Evolutionary conservation across 2,329 filamentous ascomycete genomes (phyloP), one percentile per base, ranked within the genome.

Genomic region (Penicillium thymicola): DNA sequence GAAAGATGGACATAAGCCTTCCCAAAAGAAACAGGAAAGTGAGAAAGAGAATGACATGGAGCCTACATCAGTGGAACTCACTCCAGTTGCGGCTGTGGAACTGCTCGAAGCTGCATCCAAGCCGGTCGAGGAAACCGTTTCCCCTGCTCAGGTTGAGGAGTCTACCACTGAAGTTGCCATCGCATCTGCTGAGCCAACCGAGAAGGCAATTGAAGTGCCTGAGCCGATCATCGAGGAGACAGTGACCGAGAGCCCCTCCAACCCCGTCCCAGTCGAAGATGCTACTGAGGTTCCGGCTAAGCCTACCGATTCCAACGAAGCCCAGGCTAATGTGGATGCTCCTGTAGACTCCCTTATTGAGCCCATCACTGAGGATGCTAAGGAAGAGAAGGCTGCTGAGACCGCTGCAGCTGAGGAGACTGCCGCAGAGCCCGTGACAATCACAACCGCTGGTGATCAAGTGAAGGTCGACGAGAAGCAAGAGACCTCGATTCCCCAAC

Each of bases 31-130:
- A 16, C 54, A 57, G 16, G 61, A 65, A 21, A 59, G 49, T n/a
- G 63, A 62, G 44, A 63, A 66, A 45, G 63, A 65, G 41, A 66
- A 64, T 34, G 32, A 58, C 4, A 52, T 59, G 40, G 51, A 59
- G 9, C 32, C 59, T 30, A 34, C 36, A 11, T 16, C 48, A 10
- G 28, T 49, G 10, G 51, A 57, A 23, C 16, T 59, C 21, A 30
- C 37, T 10, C 18, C 58, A 3, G 43, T 48, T 32, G 30, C 34
- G 23, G 52, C 50, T 18, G 30, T 41, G 16, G 59, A 60, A 45
- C 48, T 58, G 23, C 37, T 55, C 16, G 47, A 62, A 16, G 27
- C 54, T 14, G 41, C 32, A 32, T 5, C 46, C 25, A 16, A 44
- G n/a, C 36, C 40, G 8, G 18, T 25, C 23, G 43, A 43, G 25